phyloP scores from a whole-genome alignment of 208 protist species.

The Crithidia brevicula region DNA sequence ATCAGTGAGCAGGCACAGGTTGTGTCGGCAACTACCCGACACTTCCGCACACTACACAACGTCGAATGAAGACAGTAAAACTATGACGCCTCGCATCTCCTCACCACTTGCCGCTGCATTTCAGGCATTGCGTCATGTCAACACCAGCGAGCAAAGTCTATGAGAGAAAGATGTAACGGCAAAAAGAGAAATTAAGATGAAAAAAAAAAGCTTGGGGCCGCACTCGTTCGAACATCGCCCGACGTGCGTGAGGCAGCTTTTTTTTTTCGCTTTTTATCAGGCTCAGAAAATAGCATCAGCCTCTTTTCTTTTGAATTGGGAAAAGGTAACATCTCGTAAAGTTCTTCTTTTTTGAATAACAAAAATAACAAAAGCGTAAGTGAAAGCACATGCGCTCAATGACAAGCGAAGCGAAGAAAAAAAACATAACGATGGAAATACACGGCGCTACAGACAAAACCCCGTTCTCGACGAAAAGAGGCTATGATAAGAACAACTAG shows the following conservation, averaged over 20 bases:
- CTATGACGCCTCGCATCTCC: too few species aligned
- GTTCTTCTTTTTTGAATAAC: neutral
- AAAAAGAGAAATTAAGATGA: slow-evolving; percentile 5
- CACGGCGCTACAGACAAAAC: too few species aligned
- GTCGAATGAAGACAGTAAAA: neutral
- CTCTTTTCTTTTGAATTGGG: too few species aligned
- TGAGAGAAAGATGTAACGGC: slow-evolving; percentile 7
- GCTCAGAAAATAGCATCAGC: neutral
- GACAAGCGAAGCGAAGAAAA: neutral
- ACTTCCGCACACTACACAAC: neutral
- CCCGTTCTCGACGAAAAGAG: too few species aligned
- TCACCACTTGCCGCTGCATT: neutral
- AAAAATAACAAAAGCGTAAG: slow-evolving; percentile 13
- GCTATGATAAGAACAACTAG: too few species aligned
- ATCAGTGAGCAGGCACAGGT: slow-evolving; percentile 5
- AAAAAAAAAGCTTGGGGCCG: slow-evolving; percentile 18
- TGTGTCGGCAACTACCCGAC: neutral
- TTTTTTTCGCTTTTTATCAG: neutral
- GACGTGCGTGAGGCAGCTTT: too few species aligned
- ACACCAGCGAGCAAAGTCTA: slow-evolving; percentile 1
- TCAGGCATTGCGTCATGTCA: slow-evolving; percentile 11
- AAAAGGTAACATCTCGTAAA: neutral
- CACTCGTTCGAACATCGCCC: too few species aligned
- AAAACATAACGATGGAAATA: neutral
- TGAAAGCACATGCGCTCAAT: too few species aligned